A percentile compares a stretch with the other conserved stretches of the same genome.
Evolutionary conservation across 768 basidiomycete genomes (phyloP).

Genomic region (Favolaschia claudopus): DNA sequence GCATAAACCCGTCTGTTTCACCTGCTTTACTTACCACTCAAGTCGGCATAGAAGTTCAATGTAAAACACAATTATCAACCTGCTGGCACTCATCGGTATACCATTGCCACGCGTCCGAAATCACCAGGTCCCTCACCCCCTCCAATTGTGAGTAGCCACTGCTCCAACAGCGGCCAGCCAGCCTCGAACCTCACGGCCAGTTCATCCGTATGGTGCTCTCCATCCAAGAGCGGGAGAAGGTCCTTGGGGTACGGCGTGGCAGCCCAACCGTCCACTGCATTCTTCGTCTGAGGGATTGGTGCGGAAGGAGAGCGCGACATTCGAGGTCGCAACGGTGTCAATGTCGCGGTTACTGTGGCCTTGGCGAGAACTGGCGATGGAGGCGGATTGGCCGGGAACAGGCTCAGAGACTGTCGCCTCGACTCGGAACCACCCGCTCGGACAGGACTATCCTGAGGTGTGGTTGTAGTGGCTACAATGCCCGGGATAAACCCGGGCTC

Average conservation of each 20-base stretch:
- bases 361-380: constrained; percentile 51
- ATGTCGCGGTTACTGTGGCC: constrained; percentile 35
- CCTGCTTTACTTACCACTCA: background rate
- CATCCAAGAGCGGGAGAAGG: constrained; percentile 73
- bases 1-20: constrained; percentile 6
- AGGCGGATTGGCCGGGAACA: constrained; percentile 42
- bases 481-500: constrained; percentile 27
- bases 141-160: constrained; percentile 70
- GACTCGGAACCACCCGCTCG: constrained; percentile 37
- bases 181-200: constrained; percentile 83
- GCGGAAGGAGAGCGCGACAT: constrained; percentile 66
- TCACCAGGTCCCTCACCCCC: constrained; percentile 69
- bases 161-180: constrained; percentile 83
- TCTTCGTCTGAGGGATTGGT: constrained; percentile 38
- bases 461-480: constrained; percentile 18
- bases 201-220: constrained; percentile 93
- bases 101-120: constrained; percentile 78
- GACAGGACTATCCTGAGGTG: constrained; percentile 21
- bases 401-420: constrained; percentile 49
- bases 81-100: constrained; percentile 63
- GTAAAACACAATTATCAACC: constrained; percentile 11
- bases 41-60: constrained; percentile 15
- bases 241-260: constrained; percentile 58
- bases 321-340: constrained; percentile 54
- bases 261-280: constrained; percentile 14